Base-by-base conservation (phyloP, 805 yeast species). In the Babjeviella inositovora region DNA sequence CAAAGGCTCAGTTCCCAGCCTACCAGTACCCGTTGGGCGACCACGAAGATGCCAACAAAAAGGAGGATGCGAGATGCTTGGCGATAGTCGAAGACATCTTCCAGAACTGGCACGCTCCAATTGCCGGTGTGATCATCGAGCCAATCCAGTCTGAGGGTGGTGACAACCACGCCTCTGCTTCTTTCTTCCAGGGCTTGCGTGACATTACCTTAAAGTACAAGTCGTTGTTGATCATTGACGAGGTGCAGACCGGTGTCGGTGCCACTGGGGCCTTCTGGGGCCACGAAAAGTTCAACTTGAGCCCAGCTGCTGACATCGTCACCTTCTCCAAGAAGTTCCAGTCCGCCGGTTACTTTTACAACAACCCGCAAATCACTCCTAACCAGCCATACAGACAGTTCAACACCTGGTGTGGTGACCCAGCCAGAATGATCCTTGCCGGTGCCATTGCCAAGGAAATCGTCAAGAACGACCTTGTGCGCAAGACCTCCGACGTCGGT, bases 381-480 rank as follows among this genome's bases (percentile, higher is more conserved):
- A 60, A 69, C 49, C 47, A 51, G 41, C 70, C 92, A n/a, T 79
- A 74, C 63, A 70, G 93, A 49, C 92, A 80, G 60, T 79, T 79
- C 66, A 79, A 79, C 70, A 79, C 93, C 28, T 79, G 93, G 93
- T 76, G 87, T 54, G 93, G 93, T 39, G 93, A 79, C 53, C 85
- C 92, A 46, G 74, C 84, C 29, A 70, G 73, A 52, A 63, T 76
- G 45, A 55, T 79, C 38, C 58, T 81, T 38, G 77, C 85, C 27
- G 71, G 75, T 40, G 70, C 80, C 33, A 75, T 80, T 42, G 68
- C 67, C 38, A 45, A 62, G 33, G 84, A 79, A 53, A 55, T 76
- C 23, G 50, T 54, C 23, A 66, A 67, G 35, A 50, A 76, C 43
- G 63, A 69, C 35, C 62, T 80, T 36, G 60, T 67, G 22, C 47